phyloP scores from a whole-genome alignment of 257 asterid genomes.

The Salvia miltiorrhiza region DNA sequence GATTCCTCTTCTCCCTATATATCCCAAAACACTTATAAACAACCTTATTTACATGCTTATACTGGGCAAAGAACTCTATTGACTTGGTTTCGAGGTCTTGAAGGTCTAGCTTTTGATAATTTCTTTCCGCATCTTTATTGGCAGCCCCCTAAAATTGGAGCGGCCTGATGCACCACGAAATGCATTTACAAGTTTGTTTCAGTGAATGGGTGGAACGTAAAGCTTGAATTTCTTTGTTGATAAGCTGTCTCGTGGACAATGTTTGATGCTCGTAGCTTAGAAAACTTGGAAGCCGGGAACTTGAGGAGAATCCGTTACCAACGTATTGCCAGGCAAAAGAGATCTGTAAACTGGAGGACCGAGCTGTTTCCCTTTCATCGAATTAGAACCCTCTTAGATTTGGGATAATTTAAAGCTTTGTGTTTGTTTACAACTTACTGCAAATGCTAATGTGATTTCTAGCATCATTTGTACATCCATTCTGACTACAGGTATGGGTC shows the following conservation, averaged over 20 bases:
- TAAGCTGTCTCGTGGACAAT: slow-evolving; percentile 10
- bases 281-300: slow-evolving; percentile 11
- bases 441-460: slow-evolving; percentile 15
- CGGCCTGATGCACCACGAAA: slow-evolving; percentile 19
- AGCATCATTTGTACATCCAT: slow-evolving; percentile 18
- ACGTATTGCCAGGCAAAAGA: slow-evolving; percentile 14
- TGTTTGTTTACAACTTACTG: slow-evolving; percentile 13
- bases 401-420: slow-evolving; percentile 16
- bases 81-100: neutral
- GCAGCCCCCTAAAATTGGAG: slow-evolving; percentile 60
- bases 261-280: slow-evolving; percentile 14
- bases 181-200: slow-evolving; percentile 22
- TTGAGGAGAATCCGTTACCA: slow-evolving; percentile 11
- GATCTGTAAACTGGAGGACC: slow-evolving; percentile 20
- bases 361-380: slow-evolving; percentile 17
- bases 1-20: neutral
- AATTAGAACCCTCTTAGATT: slow-evolving; percentile 18
- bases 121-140: neutral
- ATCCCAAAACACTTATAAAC: neutral
- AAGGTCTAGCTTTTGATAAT: neutral
- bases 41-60: neutral
- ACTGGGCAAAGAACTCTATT: neutral
- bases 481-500: slow-evolving; percentile 1
- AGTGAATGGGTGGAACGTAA: slow-evolving; percentile 19
- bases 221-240: neutral